Evolutionary conservation across 108 stramenopile genomes (phyloP), one percentile per base, ranked within the genome.

Genomic region (Pseudonitzschia multiseries): DNA sequence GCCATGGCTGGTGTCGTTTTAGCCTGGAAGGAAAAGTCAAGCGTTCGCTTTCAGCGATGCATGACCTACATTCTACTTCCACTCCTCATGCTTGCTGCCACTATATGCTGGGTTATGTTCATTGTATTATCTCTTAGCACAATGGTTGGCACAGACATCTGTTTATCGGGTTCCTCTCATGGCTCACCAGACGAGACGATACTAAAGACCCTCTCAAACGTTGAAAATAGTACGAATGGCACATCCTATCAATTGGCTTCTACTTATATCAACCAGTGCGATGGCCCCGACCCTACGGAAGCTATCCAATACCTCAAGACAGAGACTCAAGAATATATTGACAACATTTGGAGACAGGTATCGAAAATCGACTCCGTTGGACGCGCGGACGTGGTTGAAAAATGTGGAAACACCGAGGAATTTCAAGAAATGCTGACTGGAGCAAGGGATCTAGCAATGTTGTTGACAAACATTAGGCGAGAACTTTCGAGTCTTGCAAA

Each of bases 21-120:
- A 4, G 78, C 80, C 5, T 80, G 79, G 86, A 83, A 66, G 36
- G 68, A 57, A 8, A 52, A 79, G 40, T 72, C 79, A 46, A 73
- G 72, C 22, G 18, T 29, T n/a, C 36, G 67, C 5, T 56, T 81
- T 14, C 77, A 82, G 41, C 54, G 46, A 15, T 15, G n/a, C 51
- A 65, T 86, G 74, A 72, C 82, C 0, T 83, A 83, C 32, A 17
- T 72, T 26, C 64, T 82, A 27, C 73, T 86, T 54, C 86, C 86
- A n/a, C 22, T 75, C 8, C 53, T 86, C 27, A 65, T 81, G 8
- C 17, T 75, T 44, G 29, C 44, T 24, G 36, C 71, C 0, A 0
- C 75, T 31, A 50, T 9, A 8, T 72, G 67, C 57, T 86, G 86
- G 76, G 27, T 68, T 12, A 44, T 79, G 0, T 64, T 76, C 8